Conservation (phyloP, 1,284 basidiomycete species). For the Malassezia equina region DNA sequence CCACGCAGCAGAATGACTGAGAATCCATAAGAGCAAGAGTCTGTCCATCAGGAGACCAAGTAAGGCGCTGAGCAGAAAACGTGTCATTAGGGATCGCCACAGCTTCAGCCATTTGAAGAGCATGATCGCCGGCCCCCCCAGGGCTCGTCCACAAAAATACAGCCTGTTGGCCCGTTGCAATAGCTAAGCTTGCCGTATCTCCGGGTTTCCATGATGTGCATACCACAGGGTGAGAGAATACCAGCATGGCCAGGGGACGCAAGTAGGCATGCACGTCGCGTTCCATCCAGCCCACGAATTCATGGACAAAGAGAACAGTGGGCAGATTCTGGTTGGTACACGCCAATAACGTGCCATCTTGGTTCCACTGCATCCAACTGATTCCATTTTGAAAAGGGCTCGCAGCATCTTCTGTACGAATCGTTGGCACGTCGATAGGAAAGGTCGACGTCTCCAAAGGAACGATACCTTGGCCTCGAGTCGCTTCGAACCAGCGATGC, state of each 20-base stretch:
- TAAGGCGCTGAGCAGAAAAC: not conserved
- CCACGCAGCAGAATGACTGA: conserved; percentile 9
- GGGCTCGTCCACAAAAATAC: conserved; percentile 59
- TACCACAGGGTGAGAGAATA: conserved; percentile 57
- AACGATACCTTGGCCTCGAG: conserved; percentile 40
- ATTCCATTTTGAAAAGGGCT: not conserved
- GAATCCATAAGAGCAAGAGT: conserved; percentile 3
- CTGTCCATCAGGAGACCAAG: conserved; percentile 13
- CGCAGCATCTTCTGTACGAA: not conserved
- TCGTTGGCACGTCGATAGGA: not conserved
- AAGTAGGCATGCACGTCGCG: conserved; percentile 47
- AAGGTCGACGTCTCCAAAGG: conserved; percentile 13
- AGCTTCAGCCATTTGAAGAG: conserved; percentile 7
- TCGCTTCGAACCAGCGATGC: conserved; percentile 37
- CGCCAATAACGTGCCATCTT: conserved; percentile 3
- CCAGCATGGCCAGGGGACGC: conserved; percentile 57
- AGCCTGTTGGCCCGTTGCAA: conserved; percentile 61
- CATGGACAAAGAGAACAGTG: conserved; percentile 56
- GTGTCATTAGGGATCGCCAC: conserved; percentile 12
- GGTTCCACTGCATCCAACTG: not conserved
- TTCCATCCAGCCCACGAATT: conserved; percentile 54
- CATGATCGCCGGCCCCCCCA: not conserved
- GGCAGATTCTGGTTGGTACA: conserved; percentile 54
- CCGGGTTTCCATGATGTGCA: conserved; percentile 67
- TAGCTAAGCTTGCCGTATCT: conserved; percentile 56